Evolutionary conservation across 306 rosid species (phyloP), one percentile per base, ranked within the genome.

Genomic region (Pyrus betulifolia): DNA sequence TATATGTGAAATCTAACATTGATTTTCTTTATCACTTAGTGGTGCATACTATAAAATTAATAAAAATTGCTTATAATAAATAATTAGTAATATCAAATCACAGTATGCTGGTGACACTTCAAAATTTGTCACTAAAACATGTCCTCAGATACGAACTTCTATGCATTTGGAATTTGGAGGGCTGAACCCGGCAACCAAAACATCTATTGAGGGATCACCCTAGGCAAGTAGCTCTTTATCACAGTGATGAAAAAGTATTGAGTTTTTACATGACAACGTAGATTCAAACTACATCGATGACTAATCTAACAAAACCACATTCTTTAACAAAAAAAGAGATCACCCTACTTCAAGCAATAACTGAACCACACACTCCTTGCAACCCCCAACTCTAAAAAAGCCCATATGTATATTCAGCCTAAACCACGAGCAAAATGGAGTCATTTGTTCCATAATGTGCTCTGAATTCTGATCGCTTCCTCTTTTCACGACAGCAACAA

Each of bases 241-340:
- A 38, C 2, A 7, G 42, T 38, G 2, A 2, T 38, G 2, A 7
- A 38, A 38, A 38, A 7, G 8, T 38, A 38, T 38, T 38, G 2
- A 38, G 2, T 0, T 0, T 7, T 38, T 6, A 2, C 42, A 38
- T 38, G 42, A 38, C 0, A 0, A 2, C 0, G 2, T 38, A 10
- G 2, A 0, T 38, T 38, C 10, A 38, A 38, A 38, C 0, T 38
- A 0, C 2, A 2, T 7, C 10, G 0, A 0, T 38, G 2, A 38
- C 2, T 6, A 35, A 35, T 35, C 9, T 38, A 38, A 38, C 9
- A 38, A 38, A 38, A 38, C 10, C 42, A 23, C 1, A 38, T 38
- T 2, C 1, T 38, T 38, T 38, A 38, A 38, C 10, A 0, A 38
- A 7, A 6, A 35, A 5, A 6, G 8, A 6, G 42, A 38, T 38